Evolutionary conservation across 345 rosid species (phyloP), one percentile per base, ranked within the genome.

Genomic region (Brassica carinata): DNA sequence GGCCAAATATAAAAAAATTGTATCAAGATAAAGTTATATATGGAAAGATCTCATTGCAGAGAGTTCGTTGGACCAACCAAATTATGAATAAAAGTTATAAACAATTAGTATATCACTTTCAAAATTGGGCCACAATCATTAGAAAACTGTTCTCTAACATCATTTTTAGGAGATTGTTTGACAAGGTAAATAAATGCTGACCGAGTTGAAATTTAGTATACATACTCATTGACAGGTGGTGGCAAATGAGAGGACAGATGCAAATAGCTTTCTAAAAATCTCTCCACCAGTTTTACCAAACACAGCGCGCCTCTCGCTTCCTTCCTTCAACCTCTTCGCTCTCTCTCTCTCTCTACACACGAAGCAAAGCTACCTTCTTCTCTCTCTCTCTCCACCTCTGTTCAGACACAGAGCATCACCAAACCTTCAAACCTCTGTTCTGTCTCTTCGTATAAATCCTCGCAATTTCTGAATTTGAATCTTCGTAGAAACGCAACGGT

Each of bases 251-350:
- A 23, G 26, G 26, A 23, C 26, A 23, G 26, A 23, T 23, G 26
- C 26, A 23, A 23, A 23, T 23, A 26, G 59, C 78, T 79, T 68
- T 79, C 78, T 74, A 59, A 72, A 79, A 73, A 67, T 31, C 26
- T 74, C 69, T 14, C 1, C 45, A 80, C 57, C 55, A 74, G 26
- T 73, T 74, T 74, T 68, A 69, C 75, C 72, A 69, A 80, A 74
- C 79, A 62, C 69, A 80, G 75, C 79, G 75, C 79, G 75, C 79
- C 79, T 69, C 78, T 74, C 82, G 57, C 69, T 69, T 68, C 71
- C 64, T 48, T 14, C 27, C 11, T 61, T 57, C 77, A 71, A 77
- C 71, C 77, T 73, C 77, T 66, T 7, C 10, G 61, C 55, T 40
- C 73, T 65, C 43, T 11, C 53, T 45, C 17, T 48, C 57, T 48